Conservation (phyloP, 495 filamentous ascomycete genomes). For the Podospora appendiculata region DNA sequence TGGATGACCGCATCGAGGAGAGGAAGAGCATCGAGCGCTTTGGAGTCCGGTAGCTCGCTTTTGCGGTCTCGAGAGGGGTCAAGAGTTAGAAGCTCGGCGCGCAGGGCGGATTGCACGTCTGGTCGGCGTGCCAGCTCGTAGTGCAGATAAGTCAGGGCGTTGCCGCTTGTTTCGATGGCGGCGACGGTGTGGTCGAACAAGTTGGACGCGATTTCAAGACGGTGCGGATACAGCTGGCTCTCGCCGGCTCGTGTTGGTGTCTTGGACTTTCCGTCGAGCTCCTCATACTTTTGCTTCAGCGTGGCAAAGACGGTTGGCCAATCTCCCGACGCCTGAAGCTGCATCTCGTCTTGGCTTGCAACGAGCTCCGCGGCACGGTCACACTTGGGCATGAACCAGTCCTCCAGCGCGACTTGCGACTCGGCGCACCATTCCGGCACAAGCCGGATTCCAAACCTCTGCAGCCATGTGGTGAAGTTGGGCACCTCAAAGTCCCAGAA, state of each 20-base stretch:
- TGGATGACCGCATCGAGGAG: not conserved
- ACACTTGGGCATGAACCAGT: not conserved
- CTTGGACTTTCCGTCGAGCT: too few species aligned
- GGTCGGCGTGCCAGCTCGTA: not conserved
- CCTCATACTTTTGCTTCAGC: not conserved
- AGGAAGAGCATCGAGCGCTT: not conserved
- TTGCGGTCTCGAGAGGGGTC: not conserved
- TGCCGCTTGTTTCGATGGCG: not conserved
- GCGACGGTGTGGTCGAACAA: not conserved
- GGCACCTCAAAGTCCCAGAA: slow-evolving; percentile 1
- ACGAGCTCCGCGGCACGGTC: not conserved
- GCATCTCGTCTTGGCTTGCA: not conserved
- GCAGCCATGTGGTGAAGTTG: not conserved
- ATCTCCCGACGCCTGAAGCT: not conserved
- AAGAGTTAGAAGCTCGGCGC: not conserved
- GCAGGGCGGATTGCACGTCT: not conserved
- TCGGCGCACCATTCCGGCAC: not conserved
- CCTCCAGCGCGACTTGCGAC: not conserved
- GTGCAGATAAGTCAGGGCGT: not conserved
- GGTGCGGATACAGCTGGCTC: not conserved
- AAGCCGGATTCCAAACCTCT: not conserved
- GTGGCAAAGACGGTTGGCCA: not conserved
- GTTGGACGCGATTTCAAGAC: not conserved
- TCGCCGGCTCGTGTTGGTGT: not conserved
- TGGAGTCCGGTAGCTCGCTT: not conserved